phyloP scores from a whole-genome alignment of 148 eudicot genomes.

The Vaccinium vitisidaea region DNA sequence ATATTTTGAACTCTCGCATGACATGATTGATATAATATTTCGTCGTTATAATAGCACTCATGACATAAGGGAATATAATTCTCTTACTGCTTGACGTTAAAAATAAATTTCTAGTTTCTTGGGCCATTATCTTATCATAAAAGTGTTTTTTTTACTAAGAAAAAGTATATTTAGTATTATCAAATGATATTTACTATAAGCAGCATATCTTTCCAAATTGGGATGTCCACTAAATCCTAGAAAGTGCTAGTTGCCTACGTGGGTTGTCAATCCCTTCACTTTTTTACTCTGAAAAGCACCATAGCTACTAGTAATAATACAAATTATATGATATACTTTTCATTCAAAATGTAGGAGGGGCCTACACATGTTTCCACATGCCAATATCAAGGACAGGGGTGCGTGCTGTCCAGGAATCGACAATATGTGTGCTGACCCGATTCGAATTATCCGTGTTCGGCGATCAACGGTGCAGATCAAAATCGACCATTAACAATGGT shows the following conservation, averaged over 20 bases:
- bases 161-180: background rate
- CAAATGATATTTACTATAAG: background rate
- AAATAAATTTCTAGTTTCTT: background rate
- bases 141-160: too few species aligned
- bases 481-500: too few species aligned
- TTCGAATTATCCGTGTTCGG: too few species aligned
- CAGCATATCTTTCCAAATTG: constrained; percentile 4
- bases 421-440: too few species aligned
- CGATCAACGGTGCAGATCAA: too few species aligned
- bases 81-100: background rate
- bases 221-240: constrained; percentile 1
- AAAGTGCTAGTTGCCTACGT: background rate
- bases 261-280: background rate
- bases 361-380: background rate
- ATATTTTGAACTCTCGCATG: background rate
- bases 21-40: background rate
- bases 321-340: background rate
- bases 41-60: background rate
- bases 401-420: too few species aligned
- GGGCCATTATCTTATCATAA: background rate
- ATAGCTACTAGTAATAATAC: background rate
- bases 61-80: background rate
- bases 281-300: background rate
- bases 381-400: background rate
- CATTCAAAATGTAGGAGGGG: background rate